Percentiles rank a stretch among this genome's conserved stretches.
Evolutionary conservation across 805 yeast species (phyloP).

Genomic region (Wickerhamiella sorbophila): DNA sequence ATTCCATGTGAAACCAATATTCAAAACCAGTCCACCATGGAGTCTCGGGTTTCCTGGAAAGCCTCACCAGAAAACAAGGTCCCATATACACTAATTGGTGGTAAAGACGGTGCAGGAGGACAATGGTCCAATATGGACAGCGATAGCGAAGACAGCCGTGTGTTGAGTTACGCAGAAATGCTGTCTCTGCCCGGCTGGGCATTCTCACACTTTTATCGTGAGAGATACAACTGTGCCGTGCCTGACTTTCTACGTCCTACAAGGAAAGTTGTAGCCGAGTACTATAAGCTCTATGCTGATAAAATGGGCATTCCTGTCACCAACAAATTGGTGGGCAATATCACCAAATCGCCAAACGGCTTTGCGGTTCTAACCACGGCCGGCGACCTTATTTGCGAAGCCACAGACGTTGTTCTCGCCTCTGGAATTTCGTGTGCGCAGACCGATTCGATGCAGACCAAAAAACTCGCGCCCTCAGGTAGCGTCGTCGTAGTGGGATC

Average conservation of each 20-base stretch:
- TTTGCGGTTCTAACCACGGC: slow-evolving; percentile 1
- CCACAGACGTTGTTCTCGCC: slow-evolving; percentile 8
- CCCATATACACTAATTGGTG: slow-evolving; percentile 18
- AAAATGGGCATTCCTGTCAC: slow-evolving; percentile 16
- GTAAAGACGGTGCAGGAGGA: slow-evolving; percentile 21
- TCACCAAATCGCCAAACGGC: not conserved
- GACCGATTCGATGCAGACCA: not conserved
- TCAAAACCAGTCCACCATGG: slow-evolving; percentile 9
- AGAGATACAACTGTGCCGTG: slow-evolving; percentile 5
- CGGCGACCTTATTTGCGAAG: slow-evolving; percentile 3
- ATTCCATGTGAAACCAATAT: slow-evolving; percentile 19
- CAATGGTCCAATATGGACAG: slow-evolving; percentile 21
- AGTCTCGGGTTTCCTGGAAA: slow-evolving; percentile 20
- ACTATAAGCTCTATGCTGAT: slow-evolving; percentile 19
- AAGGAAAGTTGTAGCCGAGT: slow-evolving; percentile 19
- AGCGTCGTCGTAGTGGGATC: slow-evolving; percentile 21
- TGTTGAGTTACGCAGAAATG: slow-evolving; percentile 24
- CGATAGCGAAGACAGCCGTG: slow-evolving; percentile 12
- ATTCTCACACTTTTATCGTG: slow-evolving; percentile 15
- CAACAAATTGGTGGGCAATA: slow-evolving; percentile 10
- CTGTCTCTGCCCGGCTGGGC: slow-evolving; percentile 23
- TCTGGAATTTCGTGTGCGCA: slow-evolving; percentile 5
- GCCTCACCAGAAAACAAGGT: slow-evolving; percentile 7
- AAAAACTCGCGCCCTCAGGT: not conserved
- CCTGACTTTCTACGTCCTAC: slow-evolving; percentile 19